Evolutionary conservation across 1,139 yeast genomes (phyloP).

Genomic region (Debaryomyces sp.): DNA sequence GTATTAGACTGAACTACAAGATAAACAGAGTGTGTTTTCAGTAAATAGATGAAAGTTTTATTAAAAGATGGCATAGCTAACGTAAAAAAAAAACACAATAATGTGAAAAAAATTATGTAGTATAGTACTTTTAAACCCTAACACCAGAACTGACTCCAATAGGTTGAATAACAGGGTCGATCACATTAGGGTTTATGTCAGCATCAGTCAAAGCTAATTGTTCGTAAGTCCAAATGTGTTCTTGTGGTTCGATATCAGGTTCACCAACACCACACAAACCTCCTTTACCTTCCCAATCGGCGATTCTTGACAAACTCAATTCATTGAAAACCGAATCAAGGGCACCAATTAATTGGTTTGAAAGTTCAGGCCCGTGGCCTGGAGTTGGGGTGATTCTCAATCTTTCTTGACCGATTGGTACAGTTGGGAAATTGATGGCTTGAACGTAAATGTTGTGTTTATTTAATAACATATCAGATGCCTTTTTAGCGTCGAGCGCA

Average conservation of each 20-base stretch:
- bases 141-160: slow-evolving; percentile 74
- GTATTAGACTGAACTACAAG: background rate
- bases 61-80: background rate
- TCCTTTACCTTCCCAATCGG: slow-evolving; percentile 78
- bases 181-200: slow-evolving; percentile 66
- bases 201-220: slow-evolving; percentile 65
- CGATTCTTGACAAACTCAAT: slow-evolving; percentile 70
- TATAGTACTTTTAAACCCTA: slow-evolving; percentile 11
- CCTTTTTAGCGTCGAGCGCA: slow-evolving; percentile 88
- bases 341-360: slow-evolving; percentile 76
- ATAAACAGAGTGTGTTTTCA: background rate
- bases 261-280: slow-evolving; percentile 91
- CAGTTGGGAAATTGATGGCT: slow-evolving; percentile 98
- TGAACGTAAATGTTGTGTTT: slow-evolving; percentile 91
- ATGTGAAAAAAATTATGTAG: slow-evolving; percentile 7
- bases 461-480: slow-evolving; percentile 84
- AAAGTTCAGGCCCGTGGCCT: slow-evolving; percentile 79
- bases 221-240: slow-evolving; percentile 81
- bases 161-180: slow-evolving; percentile 60
- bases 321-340: slow-evolving; percentile 80
- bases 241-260: slow-evolving; percentile 43
- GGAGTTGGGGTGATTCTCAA: slow-evolving; percentile 98
- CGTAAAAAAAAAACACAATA: background rate
- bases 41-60: background rate
- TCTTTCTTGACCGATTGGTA: slow-evolving; percentile 93